Evolutionary conservation across 805 yeast species (phyloP), one percentile per base, ranked within the genome.

Genomic region (Kodamaea fukazawae): DNA sequence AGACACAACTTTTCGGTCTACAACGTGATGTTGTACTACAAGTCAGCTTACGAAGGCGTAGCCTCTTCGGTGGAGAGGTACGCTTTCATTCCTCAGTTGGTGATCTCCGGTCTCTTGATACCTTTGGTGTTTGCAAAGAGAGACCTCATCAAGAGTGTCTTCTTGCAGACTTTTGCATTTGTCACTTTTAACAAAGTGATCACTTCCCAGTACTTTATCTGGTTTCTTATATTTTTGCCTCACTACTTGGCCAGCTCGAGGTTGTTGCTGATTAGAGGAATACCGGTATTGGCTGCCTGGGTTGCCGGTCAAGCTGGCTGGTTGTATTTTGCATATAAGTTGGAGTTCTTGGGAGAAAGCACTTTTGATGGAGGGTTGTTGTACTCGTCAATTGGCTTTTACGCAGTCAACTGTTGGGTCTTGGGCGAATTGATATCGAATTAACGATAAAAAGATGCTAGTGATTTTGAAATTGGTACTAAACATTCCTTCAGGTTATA

Each of bases 161-260:
- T 70, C 43, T 39, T 70, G 16, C 75, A 69, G 45, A 70, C 75
- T 6, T 66, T 67, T 53, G 60, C 71, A 29, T 70, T 70, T 51
- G 75, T 70, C 13, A 54, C 66, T 14, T 66, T 68, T 48, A 70
- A 70, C 50, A 70, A 70, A 45, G 90, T 91, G 45, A 65, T 89
- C 53, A 93, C 99, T 0, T 87, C 96, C 1, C 99, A 93, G 65
- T 93, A 93, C 62, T 93, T 93, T 61, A 78, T 91, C 46, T 93
- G 99, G 99, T 93, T 84, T 54, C 64, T 93, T 50, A 85, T 89
- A 10, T 78, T 90, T 48, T 60, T 91, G 31, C 98, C 99, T 2
- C 77, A 86, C 40, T 82, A 68, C 51, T 57, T 88, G 6, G 67
- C 81, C 2, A 55, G 63, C 7, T 69, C 87, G 0, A 57, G 52